Base-by-base conservation (phyloP, 2,329 filamentous ascomycete species). In the Colletotrichum destructivum region DNA sequence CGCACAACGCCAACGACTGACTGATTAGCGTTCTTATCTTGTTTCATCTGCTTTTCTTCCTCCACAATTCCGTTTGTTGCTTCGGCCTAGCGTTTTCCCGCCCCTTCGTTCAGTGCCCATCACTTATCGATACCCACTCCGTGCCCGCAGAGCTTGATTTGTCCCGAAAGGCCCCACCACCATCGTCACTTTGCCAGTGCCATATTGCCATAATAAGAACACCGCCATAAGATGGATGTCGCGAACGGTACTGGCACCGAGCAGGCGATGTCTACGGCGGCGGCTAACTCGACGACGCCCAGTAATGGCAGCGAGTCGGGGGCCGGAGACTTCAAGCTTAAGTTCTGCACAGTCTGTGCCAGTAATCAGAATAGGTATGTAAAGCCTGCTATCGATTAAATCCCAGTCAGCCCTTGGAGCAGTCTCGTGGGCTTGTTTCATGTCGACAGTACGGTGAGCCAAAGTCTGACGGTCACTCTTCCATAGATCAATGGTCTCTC, bases 341-440 rank as follows among this genome's bases (percentile, higher is more conserved):
- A 94, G 80, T 98, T 98, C 83, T 98, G 95, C 86, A 98, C 96
- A 3, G 96, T 99, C n/a, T 99, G 96, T 83, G 96, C 96, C 9
- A 98, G 95, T 78, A 99, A 99, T 78, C 95, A 99, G 82, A 99
- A 99, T 80, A 91, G 96, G 90, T 97, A 87, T 74, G 87, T 78
- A 3, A 51, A 26, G 21, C 13, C 8, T 42, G 23, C 7, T 18
- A 15, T 23, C 55, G 21, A 13, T 44, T 21, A 9, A 16, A 44
- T 21, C 9, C 15, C 31, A 51, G 9, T 31, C n/a, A 23, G 15
- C 18, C 35, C 21, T 18, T 6, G 35, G 31, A 38, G n/a, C 54
- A 56, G 18, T 21, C 5, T 13, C 35, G 18, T 4, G 8, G 23
- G 26, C 26, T 40, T 40, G 38, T 23, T 35, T 55, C 38, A 4